Percentiles rank a stretch among this genome's conserved stretches.
Evolutionary conservation across 2,329 filamentous ascomycete species (phyloP).

Genomic region (Tolypocladium capitatum): DNA sequence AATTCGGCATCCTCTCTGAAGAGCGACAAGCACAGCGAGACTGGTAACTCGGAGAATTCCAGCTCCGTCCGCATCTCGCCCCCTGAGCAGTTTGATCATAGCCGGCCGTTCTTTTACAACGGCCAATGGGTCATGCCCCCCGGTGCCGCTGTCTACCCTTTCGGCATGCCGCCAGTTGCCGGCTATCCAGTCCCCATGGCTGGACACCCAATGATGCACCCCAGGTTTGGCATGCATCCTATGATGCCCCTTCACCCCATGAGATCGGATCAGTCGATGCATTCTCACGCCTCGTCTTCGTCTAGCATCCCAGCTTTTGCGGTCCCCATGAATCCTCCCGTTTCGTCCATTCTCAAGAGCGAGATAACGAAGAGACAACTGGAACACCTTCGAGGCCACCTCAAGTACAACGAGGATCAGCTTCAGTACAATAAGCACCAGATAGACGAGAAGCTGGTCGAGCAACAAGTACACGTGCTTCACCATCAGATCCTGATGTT

Average conservation of each 20-base stretch:
- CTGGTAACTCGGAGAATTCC: constrained; percentile 16
- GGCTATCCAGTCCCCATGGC: constrained; percentile 14
- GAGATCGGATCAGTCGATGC: constrained; percentile 6
- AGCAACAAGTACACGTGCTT: constrained; percentile 27
- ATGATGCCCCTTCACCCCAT: constrained; percentile 11
- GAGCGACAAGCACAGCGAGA: constrained; percentile 17
- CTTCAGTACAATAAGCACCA: constrained; percentile 49
- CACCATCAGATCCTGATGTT: constrained; percentile 36
- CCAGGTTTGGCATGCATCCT: constrained; percentile 6
- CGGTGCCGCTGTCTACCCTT: constrained; percentile 11
- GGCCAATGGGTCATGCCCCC: constrained; percentile 29
- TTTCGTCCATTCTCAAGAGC: constrained; percentile 47
- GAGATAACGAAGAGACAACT: constrained; percentile 49
- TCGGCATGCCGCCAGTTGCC: constrained; percentile 15
- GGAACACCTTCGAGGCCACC: constrained; percentile 33
- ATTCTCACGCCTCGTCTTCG: constrained; percentile 5
- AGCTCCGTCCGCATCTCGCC: constrained; percentile 22
- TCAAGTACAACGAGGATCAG: constrained; percentile 45
- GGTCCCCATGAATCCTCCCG: constrained; percentile 23
- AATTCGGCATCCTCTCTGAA: constrained; percentile 9
- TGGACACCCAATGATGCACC: constrained; percentile 11
- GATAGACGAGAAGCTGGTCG: constrained; percentile 42
- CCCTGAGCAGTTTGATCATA: constrained; percentile 32
- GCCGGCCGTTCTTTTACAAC: constrained; percentile 30
- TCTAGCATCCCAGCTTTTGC: constrained; percentile 6